Evolutionary conservation across 202 grass and related monocot genomes (phyloP), one percentile per base, ranked within the genome.

Genomic region (Schoenoplectus triqueter): DNA sequence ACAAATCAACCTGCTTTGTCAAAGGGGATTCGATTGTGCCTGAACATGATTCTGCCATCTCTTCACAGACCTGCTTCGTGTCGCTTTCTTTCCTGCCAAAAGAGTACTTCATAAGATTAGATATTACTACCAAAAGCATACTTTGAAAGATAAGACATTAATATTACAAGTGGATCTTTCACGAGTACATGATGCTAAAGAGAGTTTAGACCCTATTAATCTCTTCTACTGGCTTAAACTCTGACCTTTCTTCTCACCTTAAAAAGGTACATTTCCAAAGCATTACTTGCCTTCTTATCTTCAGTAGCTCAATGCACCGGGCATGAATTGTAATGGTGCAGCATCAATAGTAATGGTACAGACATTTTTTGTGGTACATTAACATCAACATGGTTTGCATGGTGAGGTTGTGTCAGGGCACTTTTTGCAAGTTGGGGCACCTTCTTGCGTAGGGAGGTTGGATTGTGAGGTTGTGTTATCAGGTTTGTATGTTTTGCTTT

Each of bases 1-100:
- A 92, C 78, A 84, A 85, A 55, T 89, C 88, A 42, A 89, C 42
- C 62, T 88, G 90, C 85, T 89, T 98, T 54, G 92, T 90, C 73
- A 81, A 76, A 83, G 66, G 41, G 42, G 85, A 19, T 22, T 62
- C 62, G 9, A 78, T 70, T 63, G 88, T 45, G 62, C 82, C 91
- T 59, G 90, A 89, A 82, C 93, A 94, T 15, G 92, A 85, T 80
- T 94, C 93, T 1, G 82, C 82, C 73, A 87, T 95, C 86, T 93
- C 95, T 66, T 94, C 93, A 78, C 90, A 91, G 52, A 95, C 67
- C 64, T 95, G 93, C 82, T 90, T 95, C 44, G 87, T 94, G 82
- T 89, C 93, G 52, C 90, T 87, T 71, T 99, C 89, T 87, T 90
- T 89, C 80, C 96, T 99, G 91, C 66, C 42, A 87, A 94, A 10